Base-by-base conservation (phyloP, 805 yeast species). In the Starmerella potacharoeniae region DNA sequence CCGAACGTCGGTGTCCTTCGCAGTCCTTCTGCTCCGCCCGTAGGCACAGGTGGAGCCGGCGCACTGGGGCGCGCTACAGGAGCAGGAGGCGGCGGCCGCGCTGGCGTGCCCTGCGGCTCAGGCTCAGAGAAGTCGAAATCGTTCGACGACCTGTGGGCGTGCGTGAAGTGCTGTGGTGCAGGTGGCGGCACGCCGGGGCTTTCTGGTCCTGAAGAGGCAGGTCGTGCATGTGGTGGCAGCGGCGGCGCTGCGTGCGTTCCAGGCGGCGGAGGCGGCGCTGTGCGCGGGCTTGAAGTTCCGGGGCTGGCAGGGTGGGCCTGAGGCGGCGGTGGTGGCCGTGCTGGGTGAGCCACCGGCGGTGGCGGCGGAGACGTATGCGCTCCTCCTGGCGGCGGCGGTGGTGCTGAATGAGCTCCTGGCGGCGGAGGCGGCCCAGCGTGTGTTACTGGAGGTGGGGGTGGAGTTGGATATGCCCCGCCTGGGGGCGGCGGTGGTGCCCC, bases 21-120 rank as follows among this genome's bases (percentile, higher is more conserved):
- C 30, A 64, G 64, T 10, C 62, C 62, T 13, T 63, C 58, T 10
- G 37, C 30, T 55, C 50, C 42, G 45, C 43, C 44, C 45, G 52
- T 35, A 8, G 52, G 42, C 22, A 41, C 44, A 10, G 45, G n/a
- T 46, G 58, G 58, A 14, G 60, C 52, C 31, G 60, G 42, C 9
- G 49, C 51, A 16, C 35, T 31, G 9, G 53, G 55, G 36, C 44
- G 50, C 30, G 41, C 50, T 16, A 34, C 41, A 5, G 44, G 49
- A 8, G 52, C 52, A 6, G 52, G 45, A 14, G 52, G 52, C 17
- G 47, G 46, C 30, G 40, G 22, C 29, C 31, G 17, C 13, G 35
- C 3, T 5, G 48, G 53, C 7, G 11, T 42, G 41, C 31, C 22
- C 33, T 11, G 45, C 1, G n/a, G 33, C 33, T 11, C 45, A 5